Base-by-base conservation (phyloP, 371 early-diverging fungal genomes). In the Mucor mucedo region DNA sequence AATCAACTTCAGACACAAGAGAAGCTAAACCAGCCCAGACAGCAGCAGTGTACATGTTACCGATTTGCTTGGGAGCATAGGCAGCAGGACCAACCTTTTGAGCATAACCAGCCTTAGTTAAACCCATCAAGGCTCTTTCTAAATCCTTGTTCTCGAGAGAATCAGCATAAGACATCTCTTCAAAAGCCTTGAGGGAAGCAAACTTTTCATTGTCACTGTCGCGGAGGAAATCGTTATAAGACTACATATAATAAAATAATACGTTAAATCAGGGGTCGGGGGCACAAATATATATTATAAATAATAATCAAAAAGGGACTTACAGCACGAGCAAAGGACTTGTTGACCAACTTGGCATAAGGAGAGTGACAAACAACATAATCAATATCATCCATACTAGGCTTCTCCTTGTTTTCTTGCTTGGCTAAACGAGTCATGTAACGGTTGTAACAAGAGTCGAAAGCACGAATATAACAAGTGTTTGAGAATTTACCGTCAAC, bases 21-120 rank as follows among this genome's bases (percentile, higher is more conserved):
- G 94, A 93, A 21, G 89, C 87, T 33, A 99, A 87, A 63, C 93
- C 89, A 55, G 90, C 88, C 89, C 95, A 99, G 40, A 97, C 87
- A 16, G 96, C 95, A 55, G 90, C 98, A 62, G 94, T 91, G 83
- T 99, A 98, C 91, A 94, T 94, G 85, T 99, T 99, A 64, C 98
- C 99, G 61, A 95, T 87, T 70, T 95, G 90, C 78, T 93, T 92
- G 63, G 96, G 87, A 27, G 87, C 91, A 63, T 89, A 81, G 45
- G 97, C 84, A 50, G 91, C 84, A n/a, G 95, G 91, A 27, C 80
- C 77, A 30, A 94, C 93, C 84, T 94, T 95, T 62, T 84, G 70
- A 40, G 82, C 78, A 75, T 90, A 93, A 33, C 77, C 78, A 62
- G 79, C 74, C 82, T 95, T 94, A 71, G 88, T 87, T 60, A 88